Base-by-base conservation (phyloP, 2,329 filamentous ascomycete genomes). In the Amauroascus verrucosus region DNA sequence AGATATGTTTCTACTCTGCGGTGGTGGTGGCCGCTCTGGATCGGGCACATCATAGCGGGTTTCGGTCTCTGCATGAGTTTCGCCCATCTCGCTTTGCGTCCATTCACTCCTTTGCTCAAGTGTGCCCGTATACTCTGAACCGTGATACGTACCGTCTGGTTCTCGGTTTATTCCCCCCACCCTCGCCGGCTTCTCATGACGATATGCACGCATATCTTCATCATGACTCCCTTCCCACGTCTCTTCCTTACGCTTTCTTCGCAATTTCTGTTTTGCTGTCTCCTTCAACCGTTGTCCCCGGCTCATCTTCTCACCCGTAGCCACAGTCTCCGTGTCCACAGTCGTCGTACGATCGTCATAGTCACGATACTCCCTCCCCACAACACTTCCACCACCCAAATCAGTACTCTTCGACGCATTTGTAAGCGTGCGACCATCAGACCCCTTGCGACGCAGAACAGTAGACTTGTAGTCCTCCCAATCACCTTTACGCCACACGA, bases 391-490 rank as follows among this genome's bases (percentile, higher is more conserved):
- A 47, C 88, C 89, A n/a, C 91, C 91, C 0, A 96, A 78, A 58
- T 85, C 78, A 1, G 90, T 96, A 62, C 82, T 84, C 62, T 82
- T 81, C 1, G 89, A 95, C 0, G 86, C 90, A 52, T 88, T 87
- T 53, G 82, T 86, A 3, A 96, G 76, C 1, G 91, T 83, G 43
- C 85, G 90, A 38, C 91, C 91, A 70, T 96, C 90, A 4, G 90
- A 88, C 0, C 89, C 90, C 64, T 85, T 89, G 51, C 90, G 85
- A 40, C 93, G 81, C 44, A 98, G 72, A 1, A 98, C 93, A 0
- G 91, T 96, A 1, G 86, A 85, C 69, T 97, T 97, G 80, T 98
- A 98, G 65, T 98, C 93, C 5, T 97, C 91, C 91, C 93, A 98
- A 70, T 98, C 93, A 33, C 81, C 77, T 58, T 94, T 75, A 45